These are phyloP conservation scores for Rhododendron griersonianum DNA, from an alignment of 148 eudicot genomes.

Conservation along the genomic window DNA sequence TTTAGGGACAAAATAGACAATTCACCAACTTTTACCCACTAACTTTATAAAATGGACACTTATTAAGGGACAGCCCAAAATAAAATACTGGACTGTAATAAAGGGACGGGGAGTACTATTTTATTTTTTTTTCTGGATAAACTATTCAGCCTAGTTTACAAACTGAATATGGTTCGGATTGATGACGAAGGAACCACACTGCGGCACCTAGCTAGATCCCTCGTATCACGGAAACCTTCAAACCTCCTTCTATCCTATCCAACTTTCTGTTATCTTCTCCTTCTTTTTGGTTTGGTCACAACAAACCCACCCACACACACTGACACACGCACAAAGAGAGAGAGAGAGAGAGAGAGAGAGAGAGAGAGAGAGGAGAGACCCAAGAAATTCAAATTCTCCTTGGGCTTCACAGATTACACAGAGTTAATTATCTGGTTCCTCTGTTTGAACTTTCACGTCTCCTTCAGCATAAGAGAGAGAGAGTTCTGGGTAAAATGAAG, in stretches of 20 bases:
- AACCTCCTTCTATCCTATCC: neutral
- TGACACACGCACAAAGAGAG: neutral
- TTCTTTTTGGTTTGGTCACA: neutral
- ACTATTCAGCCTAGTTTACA: too few species aligned
- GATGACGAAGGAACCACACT: too few species aligned
- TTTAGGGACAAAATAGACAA: too few species aligned
- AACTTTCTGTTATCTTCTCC: neutral
- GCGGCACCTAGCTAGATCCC: too few species aligned
- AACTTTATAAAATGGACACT: too few species aligned
- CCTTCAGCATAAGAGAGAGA: neutral
- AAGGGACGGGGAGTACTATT: too few species aligned
- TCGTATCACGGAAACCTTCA: neutral
- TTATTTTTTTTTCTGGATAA: too few species aligned
- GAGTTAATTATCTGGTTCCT: neutral
- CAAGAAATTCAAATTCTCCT: neutral
- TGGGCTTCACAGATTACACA: conserved; percentile 1
- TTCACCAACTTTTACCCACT: too few species aligned
- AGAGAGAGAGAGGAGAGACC: neutral
- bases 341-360: too few species aligned
- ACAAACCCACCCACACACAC: neutral
- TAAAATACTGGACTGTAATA: too few species aligned
- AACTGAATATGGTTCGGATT: too few species aligned
- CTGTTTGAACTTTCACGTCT: neutral
- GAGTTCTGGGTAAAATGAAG: conserved; percentile 3
- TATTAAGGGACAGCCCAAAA: too few species aligned